Conservation (phyloP, 345 rosid species). For the Bruguiera parviflora region DNA sequence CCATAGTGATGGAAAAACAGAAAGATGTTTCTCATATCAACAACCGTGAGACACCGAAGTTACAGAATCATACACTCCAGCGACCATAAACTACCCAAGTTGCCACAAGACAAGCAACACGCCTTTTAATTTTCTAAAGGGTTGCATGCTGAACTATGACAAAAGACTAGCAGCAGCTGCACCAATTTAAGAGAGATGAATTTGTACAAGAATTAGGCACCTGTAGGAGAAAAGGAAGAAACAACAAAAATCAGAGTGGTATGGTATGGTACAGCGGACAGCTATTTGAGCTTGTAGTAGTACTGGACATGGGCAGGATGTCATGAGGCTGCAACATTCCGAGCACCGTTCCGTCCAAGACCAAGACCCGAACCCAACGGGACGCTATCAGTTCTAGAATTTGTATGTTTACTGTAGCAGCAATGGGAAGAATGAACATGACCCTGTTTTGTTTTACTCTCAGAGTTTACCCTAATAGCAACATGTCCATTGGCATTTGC, state of each 20-base stretch:
- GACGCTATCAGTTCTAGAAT: slow-evolving; percentile 37
- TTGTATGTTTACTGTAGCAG: slow-evolving; percentile 35
- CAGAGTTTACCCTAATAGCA: slow-evolving; percentile 47
- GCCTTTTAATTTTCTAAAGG: no score
- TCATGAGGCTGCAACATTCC: slow-evolving; percentile 22
- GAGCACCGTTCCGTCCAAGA: slow-evolving; percentile 50
- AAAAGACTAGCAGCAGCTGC: no score
- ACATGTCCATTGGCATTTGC: slow-evolving; percentile 60
- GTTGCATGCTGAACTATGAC: no score
- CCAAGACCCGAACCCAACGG: slow-evolving; percentile 76
- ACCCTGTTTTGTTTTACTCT: slow-evolving; percentile 31
- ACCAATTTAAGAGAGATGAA: no score
- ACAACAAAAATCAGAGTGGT: neutral
- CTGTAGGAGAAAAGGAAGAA: no score
- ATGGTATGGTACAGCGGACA: slow-evolving; percentile 20
- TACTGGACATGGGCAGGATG: neutral
- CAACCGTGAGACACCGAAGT: no score
- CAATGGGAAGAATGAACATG: slow-evolving; percentile 64
- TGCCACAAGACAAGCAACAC: no score
- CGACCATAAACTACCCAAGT: no score
- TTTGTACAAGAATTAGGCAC: no score
- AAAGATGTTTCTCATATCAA: no score
- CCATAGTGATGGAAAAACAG: no score
- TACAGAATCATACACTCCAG: no score
- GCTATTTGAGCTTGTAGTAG: neutral